A percentile compares a stretch with the other conserved stretches of the same genome.
Evolutionary conservation across 2,329 filamentous ascomycete species (phyloP).

Genomic region (Aspergillus sp.): DNA sequence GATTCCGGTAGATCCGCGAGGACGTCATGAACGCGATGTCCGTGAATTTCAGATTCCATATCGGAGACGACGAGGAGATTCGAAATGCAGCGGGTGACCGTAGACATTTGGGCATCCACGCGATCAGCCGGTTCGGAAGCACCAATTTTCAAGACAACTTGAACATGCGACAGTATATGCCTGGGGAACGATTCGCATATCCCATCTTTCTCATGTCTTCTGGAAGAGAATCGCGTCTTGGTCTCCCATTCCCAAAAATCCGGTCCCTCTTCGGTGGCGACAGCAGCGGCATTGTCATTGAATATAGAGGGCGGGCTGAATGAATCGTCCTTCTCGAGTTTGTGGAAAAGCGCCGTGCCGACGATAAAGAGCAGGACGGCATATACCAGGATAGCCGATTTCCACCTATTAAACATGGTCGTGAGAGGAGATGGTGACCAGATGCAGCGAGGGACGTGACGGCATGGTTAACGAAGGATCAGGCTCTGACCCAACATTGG

Average conservation of each 20-base stretch:
- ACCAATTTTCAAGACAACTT: constrained; percentile 46
- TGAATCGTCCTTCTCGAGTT: background rate
- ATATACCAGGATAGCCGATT: background rate
- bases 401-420: background rate
- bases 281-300: background rate
- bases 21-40: constrained; percentile 41
- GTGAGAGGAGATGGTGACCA: background rate
- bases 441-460: background rate
- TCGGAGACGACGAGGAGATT: constrained; percentile 48
- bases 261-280: background rate
- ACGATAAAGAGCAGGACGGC: background rate
- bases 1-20: constrained; percentile 40
- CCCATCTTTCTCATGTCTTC: constrained; percentile 1
- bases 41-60: constrained; percentile 40
- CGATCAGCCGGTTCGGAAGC: constrained; percentile 38
- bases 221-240: constrained; percentile 10
- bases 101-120: constrained; percentile 44
- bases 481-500: background rate
- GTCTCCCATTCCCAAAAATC: constrained; percentile 21
- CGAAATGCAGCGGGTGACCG: constrained; percentile 47
- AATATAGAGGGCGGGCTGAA: background rate
- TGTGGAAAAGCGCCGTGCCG: background rate
- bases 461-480: background rate
- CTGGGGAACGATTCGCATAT: constrained; percentile 24
- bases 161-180: constrained; percentile 35